Base-by-base conservation (phyloP, 2,329 filamentous ascomycete species). In the Aspergillus hiratsukae region DNA sequence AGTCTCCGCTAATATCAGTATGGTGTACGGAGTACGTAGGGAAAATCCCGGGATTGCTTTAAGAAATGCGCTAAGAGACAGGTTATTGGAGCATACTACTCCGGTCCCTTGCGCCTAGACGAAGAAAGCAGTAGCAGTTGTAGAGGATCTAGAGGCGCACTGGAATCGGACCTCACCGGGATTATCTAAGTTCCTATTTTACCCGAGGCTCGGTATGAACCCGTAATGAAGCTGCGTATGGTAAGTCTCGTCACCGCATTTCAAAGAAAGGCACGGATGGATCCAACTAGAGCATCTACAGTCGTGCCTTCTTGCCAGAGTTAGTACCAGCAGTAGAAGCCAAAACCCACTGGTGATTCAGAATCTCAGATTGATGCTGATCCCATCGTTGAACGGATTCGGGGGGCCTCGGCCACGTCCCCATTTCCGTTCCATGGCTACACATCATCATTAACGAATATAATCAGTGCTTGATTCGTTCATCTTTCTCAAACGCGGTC, bases 181-280 rank as follows among this genome's bases (percentile, higher is more conserved):
- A 49, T 51, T 43, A 35, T 50, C 21, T 23, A 21, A 49, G 48
- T 63, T 57, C 63, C 63, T 63, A 64, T 60, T 54, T 65, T 65
- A 65, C 63, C 63, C 63, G 63, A 64, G 29, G 17, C 23, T 27
- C 8, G 14, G 63, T 65, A 63, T 51, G 9, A 49, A 17, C 49
- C 55, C 49, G 60, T 62, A 58, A 54, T 31, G n/a, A 37, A 17
- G 11, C 6, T 19, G 21, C 23, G 55, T 58, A 58, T 43, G 48
- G 45, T 25, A 43, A 27, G 53, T 59, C 53, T 54, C 51, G 62
- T 64, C 54, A 64, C 51, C 28, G 35, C 55, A 55, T 64, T 61
- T 61, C 61, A 55, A 27, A 35, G 8, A 11, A 14, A 19, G n/a
- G 19, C 5, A 35, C 19, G 17, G n/a, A 37, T 5, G 28, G 28